A percentile compares a stretch with the other conserved stretches of the same genome.
Conservation (phyloP, 148 eudicot genomes). For the Chenopodium berlandieri region DNA sequence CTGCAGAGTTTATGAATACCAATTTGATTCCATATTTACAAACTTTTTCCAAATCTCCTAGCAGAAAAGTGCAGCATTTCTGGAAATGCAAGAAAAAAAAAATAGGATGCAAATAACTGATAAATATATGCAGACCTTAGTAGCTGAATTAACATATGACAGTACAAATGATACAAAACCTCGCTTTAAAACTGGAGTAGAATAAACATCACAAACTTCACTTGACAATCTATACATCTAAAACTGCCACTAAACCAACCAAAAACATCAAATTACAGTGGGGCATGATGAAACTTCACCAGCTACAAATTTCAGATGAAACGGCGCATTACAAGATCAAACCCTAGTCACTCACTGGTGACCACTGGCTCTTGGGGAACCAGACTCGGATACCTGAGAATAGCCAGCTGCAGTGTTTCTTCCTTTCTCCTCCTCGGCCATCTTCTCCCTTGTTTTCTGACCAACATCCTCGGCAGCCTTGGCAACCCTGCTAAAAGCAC, state of each 20-base stretch:
- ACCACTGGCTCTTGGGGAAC: constrained; percentile 28
- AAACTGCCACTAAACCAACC: not conserved
- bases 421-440: constrained; percentile 61
- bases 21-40: not conserved
- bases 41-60: too few species aligned
- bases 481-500: constrained; percentile 68
- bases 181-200: constrained; percentile 10
- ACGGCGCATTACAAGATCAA: constrained; percentile 24
- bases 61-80: not conserved
- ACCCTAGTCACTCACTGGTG: constrained; percentile 24
- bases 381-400: constrained; percentile 36
- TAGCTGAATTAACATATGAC: not conserved
- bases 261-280: not conserved
- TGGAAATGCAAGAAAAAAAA: not conserved
- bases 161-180: not conserved
- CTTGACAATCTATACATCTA: constrained; percentile 21
- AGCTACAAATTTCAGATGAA: not conserved
- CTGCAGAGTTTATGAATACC: not conserved
- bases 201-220: constrained; percentile 4
- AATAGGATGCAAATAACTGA: not conserved
- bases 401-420: constrained; percentile 45
- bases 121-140: not conserved
- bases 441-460: constrained; percentile 67
- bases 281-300: not conserved
- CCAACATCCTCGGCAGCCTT: constrained; percentile 83